Percentiles rank a stretch among this genome's conserved stretches.
phyloP scores from a whole-genome alignment of 305 asterid genomes.

The Fraxinus greggii region DNA sequence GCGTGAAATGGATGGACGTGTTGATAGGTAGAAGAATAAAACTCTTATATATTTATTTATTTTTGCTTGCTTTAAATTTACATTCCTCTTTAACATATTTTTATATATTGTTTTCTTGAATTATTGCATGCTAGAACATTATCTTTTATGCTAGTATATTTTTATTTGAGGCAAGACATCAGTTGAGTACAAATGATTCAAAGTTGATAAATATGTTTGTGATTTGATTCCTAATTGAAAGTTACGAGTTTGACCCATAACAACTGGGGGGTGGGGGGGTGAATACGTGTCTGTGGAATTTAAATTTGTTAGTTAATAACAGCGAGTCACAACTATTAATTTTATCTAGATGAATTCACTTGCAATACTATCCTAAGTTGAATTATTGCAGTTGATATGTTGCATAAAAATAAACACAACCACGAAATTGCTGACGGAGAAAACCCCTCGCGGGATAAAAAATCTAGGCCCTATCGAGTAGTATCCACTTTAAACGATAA shows the following conservation, averaged over 20 bases:
- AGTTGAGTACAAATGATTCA: background rate
- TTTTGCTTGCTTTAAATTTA: background rate
- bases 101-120: background rate
- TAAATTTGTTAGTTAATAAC: too few species aligned
- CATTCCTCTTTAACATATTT: background rate
- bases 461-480: too few species aligned
- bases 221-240: background rate
- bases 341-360: too few species aligned
- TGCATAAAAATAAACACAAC: too few species aligned
- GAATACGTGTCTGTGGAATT: too few species aligned
- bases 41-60: background rate
- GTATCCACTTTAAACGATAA: too few species aligned
- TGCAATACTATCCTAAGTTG: too few species aligned
- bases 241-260: background rate
- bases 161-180: background rate
- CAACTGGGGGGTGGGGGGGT: background rate
- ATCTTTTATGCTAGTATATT: background rate
- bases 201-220: background rate
- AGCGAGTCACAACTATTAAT: too few species aligned
- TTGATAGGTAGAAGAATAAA: slow-evolving; percentile 48
- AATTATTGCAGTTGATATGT: too few species aligned
- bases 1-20: slow-evolving; percentile 76
- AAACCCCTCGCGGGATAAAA: too few species aligned
- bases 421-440: too few species aligned
- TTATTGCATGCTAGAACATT: background rate